Evolutionary conservation across 306 rosid species (phyloP), one percentile per base, ranked within the genome.

Genomic region (Sphenostylis stenocarpa): DNA sequence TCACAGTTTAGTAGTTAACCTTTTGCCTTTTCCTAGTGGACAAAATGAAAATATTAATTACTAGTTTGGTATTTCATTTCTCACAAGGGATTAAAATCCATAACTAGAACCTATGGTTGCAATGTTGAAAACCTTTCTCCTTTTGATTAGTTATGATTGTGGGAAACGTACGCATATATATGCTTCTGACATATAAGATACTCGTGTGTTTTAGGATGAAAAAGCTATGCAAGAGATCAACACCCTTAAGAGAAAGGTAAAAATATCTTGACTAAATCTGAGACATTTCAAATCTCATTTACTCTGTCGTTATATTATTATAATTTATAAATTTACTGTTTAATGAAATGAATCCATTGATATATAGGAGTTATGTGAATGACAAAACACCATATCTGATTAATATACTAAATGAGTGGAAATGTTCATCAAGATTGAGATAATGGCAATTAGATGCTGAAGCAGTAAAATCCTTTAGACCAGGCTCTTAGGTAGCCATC

Each of bases 221-320:
- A 80, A 24, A 16, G 6, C 20, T 57, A 24, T 39, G 43, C 70
- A 71, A 57, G 73, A 80, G 53, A 76, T 84, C 77, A 13, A 23
- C 43, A 44, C 39, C 62, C 87, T 84, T 31, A 72, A 71, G 82
- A 80, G 73, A 70, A 84, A 76, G 82, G 87, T 84, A 52, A 74
- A 55, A n/a, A n/a, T n/a, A 53, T 29, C 47, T 43, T 65, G 34
- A 51, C 55, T 23, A 66, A 52, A 65, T 33, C 48, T 14, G 1
- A 19, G 29, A 13, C 38, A 45, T 29, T 57, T 45, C 49, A 61
- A 61, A 29, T 73, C 29, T 36, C 16, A 19, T 41, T 24, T 17
- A 51, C n/a, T 74, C 13, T 45, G 31, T 58, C n/a, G 31, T n/a
- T 47, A 19, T 23, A 67, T 45, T 6, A 13, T 14, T 26, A 26